phyloP scores from a whole-genome alignment of 2,329 filamentous ascomycete genomes.

The Neoscytalidium dimidiatum region DNA sequence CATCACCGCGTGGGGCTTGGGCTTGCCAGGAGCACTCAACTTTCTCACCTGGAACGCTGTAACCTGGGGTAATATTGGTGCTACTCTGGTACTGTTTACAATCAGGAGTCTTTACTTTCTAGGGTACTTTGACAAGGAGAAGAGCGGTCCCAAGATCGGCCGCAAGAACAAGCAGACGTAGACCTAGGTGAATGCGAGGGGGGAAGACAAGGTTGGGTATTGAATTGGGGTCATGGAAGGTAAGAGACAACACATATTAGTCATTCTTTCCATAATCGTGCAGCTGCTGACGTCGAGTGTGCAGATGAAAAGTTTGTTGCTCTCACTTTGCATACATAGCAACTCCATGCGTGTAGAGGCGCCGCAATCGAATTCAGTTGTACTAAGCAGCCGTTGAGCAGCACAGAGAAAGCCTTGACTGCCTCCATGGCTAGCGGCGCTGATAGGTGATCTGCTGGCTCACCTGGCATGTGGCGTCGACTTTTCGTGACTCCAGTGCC shows the following conservation, averaged over 20 bases:
- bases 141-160: background rate
- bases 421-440: background rate
- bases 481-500: background rate
- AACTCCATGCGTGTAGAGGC: background rate
- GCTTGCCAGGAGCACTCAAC: constrained; percentile 55
- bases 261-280: background rate
- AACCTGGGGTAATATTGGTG: constrained; percentile 72
- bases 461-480: background rate
- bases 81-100: constrained; percentile 63
- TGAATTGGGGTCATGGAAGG: background rate
- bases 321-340: background rate
- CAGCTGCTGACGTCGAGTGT: background rate
- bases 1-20: constrained; percentile 62
- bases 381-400: background rate
- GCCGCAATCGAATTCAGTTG: background rate
- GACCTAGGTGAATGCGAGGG: background rate
- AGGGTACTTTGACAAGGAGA: constrained; percentile 57
- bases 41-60: constrained; percentile 66
- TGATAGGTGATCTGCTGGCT: background rate
- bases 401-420: background rate
- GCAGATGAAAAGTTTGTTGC: background rate
- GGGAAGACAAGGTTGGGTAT: background rate
- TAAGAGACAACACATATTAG: background rate
- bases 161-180: constrained; percentile 1
- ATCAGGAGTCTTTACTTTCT: constrained; percentile 60